Evolutionary conservation across 768 basidiomycete genomes (phyloP).

Genomic region (Hortiboletus flavorubellus): DNA sequence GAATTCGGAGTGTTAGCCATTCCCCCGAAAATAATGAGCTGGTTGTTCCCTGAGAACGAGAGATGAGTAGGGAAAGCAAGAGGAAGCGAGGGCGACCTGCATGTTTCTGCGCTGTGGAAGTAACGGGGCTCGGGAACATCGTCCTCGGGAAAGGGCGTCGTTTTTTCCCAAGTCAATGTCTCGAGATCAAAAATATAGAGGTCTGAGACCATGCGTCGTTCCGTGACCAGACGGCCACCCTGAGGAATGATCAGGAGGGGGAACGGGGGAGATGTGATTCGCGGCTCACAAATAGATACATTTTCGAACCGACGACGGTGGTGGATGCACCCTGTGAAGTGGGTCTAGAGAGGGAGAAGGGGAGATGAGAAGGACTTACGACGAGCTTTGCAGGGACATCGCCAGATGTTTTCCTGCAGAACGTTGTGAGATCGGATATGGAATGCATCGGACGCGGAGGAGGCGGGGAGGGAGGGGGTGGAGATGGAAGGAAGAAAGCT

Average conservation of each 20-base stretch:
- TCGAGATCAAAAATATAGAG: constrained; percentile 87
- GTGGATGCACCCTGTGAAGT: constrained; percentile 76
- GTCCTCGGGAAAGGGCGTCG: constrained; percentile 59
- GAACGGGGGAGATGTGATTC: not conserved
- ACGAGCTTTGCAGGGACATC: constrained; percentile 88
- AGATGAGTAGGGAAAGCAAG: constrained; percentile 12
- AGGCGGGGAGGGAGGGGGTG: not conserved
- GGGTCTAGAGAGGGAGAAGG: not conserved
- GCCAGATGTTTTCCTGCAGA: constrained; percentile 76
- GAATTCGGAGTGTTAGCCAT: constrained; percentile 83
- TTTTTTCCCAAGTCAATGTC: constrained; percentile 74
- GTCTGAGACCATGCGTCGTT: constrained; percentile 85
- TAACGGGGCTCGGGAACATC: constrained; percentile 81
- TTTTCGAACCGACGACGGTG: constrained; percentile 82
- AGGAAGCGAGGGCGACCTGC: constrained; percentile 36
- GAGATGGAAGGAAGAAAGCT: constrained; percentile 8
- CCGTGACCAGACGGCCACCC: constrained; percentile 86
- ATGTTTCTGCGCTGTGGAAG: constrained; percentile 90
- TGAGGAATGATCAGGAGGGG: constrained; percentile 24
- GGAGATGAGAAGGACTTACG: constrained; percentile 43
- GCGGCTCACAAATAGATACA: constrained; percentile 81
- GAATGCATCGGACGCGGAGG: constrained; percentile 53
- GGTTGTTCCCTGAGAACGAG: constrained; percentile 63
- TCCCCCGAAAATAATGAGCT: constrained; percentile 91
- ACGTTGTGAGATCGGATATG: constrained; percentile 87